Evolutionary conservation across 2,329 filamentous ascomycete species (phyloP).

Genomic region (Alternaria panax): DNA sequence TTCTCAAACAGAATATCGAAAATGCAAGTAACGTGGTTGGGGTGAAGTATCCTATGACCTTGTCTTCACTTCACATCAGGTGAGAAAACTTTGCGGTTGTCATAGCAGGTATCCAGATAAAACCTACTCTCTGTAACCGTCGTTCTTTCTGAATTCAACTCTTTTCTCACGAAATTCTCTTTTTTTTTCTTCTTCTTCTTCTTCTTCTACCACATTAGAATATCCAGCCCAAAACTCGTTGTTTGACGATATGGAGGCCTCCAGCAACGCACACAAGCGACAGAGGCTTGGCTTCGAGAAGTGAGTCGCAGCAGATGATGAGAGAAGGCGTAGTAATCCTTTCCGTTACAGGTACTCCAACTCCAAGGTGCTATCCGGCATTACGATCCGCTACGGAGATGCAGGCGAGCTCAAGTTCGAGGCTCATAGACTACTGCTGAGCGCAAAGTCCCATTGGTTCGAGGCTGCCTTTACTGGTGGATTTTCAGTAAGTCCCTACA

Average conservation of each 20-base stretch:
- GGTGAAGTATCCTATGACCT: neutral
- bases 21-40: neutral
- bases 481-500: neutral
- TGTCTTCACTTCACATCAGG: neutral
- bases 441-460: neutral
- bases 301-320: too few species aligned
- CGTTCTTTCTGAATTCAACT: too few species aligned
- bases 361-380: too few species aligned
- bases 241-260: neutral
- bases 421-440: neutral
- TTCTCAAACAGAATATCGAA: too few species aligned
- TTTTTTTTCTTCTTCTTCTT: neutral
- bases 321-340: too few species aligned
- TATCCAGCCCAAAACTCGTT: neutral
- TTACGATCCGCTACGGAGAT: too few species aligned
- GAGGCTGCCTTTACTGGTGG: neutral
- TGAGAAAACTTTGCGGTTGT: neutral
- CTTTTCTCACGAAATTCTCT: too few species aligned
- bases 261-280: too few species aligned
- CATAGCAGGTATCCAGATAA: neutral
- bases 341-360: rapidly evolving
- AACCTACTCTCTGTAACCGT: too few species aligned
- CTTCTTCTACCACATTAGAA: neutral
- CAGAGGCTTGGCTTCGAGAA: too few species aligned
- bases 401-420: neutral